These are phyloP conservation scores for Graphilbum ipis-grandicollis DNA, from an alignment of 2,329 filamentous ascomycete species.

Conservation along the genomic window DNA sequence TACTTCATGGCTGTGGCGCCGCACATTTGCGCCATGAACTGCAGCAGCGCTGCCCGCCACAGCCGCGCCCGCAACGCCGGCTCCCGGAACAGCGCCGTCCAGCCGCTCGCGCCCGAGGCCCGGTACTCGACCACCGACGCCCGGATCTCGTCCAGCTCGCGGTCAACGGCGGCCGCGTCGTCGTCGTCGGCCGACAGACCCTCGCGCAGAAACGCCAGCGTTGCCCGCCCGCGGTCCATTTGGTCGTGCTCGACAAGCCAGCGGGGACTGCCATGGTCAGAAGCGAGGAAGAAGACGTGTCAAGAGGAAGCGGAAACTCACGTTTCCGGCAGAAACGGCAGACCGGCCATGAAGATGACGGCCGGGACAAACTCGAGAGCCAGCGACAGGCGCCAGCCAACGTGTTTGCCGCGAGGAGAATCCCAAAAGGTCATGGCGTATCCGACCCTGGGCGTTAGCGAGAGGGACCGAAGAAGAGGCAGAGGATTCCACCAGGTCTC, in stretches of 20 bases:
- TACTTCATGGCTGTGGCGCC: constrained; percentile 44
- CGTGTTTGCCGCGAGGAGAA: constrained; percentile 20
- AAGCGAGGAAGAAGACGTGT: not conserved
- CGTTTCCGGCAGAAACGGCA: constrained; percentile 37
- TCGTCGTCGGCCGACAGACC: too few relatives aligned
- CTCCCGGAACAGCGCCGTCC: constrained; percentile 31
- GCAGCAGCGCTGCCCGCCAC: constrained; percentile 37
- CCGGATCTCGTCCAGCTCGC: constrained; percentile 28
- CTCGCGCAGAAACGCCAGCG: constrained; percentile 31
- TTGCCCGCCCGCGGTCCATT: constrained; percentile 22
- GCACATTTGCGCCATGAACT: constrained; percentile 44
- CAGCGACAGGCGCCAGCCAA: constrained; percentile 36
- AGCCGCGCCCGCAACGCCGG: constrained; percentile 29
- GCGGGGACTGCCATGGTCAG: constrained; percentile 24
- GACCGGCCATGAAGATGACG: constrained; percentile 26
- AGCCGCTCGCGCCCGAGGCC: constrained; percentile 18
- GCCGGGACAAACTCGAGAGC: constrained; percentile 32
- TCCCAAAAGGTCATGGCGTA: constrained; percentile 39
- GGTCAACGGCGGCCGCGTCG: constrained; percentile 18
- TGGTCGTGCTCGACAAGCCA: constrained; percentile 37
- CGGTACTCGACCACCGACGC: constrained; percentile 22
- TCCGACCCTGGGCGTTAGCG: constrained; percentile 26
- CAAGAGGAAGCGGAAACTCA: constrained; percentile 15
- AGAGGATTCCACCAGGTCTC: too few relatives aligned
- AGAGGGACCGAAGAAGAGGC: too few relatives aligned